Evolutionary conservation across 2,329 filamentous ascomycete genomes (phyloP).

Genomic region (Microsporum canis): DNA sequence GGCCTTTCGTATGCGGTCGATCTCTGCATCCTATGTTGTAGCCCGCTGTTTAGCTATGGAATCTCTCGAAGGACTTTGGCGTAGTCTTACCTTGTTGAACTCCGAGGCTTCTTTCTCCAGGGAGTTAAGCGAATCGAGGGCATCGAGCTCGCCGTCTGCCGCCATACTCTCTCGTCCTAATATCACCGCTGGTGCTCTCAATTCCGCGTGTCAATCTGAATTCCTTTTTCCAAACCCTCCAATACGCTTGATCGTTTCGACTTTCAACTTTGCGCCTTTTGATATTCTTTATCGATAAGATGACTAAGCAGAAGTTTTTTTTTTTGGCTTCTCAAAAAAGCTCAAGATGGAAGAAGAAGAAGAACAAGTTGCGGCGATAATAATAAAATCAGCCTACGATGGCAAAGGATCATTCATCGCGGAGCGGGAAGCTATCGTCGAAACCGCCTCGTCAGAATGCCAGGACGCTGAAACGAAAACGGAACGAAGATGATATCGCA

Average conservation of each 20-base stretch:
- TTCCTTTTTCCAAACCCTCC: background rate
- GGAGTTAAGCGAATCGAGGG: slow-evolving; percentile 65
- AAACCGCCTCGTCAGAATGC: slow-evolving; percentile 20
- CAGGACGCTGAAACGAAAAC: slow-evolving; percentile 36
- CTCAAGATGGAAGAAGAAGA: slow-evolving; percentile 5
- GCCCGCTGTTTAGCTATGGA: slow-evolving; percentile 3
- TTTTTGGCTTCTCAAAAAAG: background rate
- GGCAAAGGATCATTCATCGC: slow-evolving; percentile 23
- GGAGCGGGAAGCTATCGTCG: slow-evolving; percentile 16
- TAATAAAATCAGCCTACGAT: slow-evolving; percentile 15
- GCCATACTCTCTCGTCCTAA: slow-evolving; percentile 32
- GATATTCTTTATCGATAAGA: slow-evolving; percentile 9
- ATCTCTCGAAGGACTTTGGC: background rate
- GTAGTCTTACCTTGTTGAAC: slow-evolving; percentile 63
- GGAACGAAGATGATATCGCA: slow-evolving; percentile 35
- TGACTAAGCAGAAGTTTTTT: slow-evolving; percentile 6
- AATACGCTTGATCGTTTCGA: background rate
- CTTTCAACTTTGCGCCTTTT: background rate
- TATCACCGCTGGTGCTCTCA: background rate
- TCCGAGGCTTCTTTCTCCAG: slow-evolving; percentile 80
- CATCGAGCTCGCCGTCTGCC: slow-evolving; percentile 39
- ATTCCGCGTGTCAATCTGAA: background rate
- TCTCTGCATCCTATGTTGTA: slow-evolving; percentile 69
- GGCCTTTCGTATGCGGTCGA: slow-evolving; percentile 82
- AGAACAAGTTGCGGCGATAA: background rate